Percentiles rank a stretch among this genome's conserved stretches.
Evolutionary conservation across 768 basidiomycete species (phyloP).

Genomic region (Phanerochaete carnosa): DNA sequence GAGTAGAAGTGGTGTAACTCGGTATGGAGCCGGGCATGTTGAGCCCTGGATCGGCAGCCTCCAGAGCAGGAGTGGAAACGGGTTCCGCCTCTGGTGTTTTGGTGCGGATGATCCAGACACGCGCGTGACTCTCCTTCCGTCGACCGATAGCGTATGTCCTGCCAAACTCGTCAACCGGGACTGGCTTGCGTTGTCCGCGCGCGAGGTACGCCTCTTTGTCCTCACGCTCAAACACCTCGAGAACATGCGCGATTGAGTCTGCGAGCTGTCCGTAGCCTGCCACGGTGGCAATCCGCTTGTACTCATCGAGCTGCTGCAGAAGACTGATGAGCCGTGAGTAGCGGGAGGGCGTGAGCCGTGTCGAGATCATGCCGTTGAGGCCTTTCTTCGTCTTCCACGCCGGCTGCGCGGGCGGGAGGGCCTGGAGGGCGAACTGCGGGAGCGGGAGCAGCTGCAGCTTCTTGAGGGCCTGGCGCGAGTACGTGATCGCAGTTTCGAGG

Average conservation of each 20-base stretch:
- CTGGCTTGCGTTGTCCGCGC: constrained; percentile 49
- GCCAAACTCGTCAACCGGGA: constrained; percentile 69
- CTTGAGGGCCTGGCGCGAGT: constrained; percentile 57
- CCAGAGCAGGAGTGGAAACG: neutral
- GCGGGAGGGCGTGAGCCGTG: constrained; percentile 61
- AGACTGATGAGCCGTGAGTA: constrained; percentile 63
- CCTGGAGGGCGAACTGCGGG: constrained; percentile 61
- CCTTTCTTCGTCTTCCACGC: constrained; percentile 69
- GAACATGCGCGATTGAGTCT: constrained; percentile 44
- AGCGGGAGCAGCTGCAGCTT: constrained; percentile 73
- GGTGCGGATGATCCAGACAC: constrained; percentile 89
- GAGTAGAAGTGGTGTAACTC: neutral
- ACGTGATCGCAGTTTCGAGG: constrained; percentile 61
- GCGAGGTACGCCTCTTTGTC: constrained; percentile 54
- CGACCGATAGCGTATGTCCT: constrained; percentile 83
- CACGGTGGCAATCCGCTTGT: constrained; percentile 53
- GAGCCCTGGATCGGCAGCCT: neutral
- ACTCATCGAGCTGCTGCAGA: constrained; percentile 64
- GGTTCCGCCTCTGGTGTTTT: constrained; percentile 21
- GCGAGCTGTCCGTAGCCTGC: constrained; percentile 60
- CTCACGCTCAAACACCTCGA: constrained; percentile 58
- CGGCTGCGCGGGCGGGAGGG: constrained; percentile 53
- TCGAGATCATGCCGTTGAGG: constrained; percentile 54
- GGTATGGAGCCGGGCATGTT: constrained; percentile 10
- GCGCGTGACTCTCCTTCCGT: constrained; percentile 86